Evolutionary conservation across 495 filamentous ascomycete genomes (phyloP), one percentile per base, ranked within the genome.

Genomic region (Podospora sp.): DNA sequence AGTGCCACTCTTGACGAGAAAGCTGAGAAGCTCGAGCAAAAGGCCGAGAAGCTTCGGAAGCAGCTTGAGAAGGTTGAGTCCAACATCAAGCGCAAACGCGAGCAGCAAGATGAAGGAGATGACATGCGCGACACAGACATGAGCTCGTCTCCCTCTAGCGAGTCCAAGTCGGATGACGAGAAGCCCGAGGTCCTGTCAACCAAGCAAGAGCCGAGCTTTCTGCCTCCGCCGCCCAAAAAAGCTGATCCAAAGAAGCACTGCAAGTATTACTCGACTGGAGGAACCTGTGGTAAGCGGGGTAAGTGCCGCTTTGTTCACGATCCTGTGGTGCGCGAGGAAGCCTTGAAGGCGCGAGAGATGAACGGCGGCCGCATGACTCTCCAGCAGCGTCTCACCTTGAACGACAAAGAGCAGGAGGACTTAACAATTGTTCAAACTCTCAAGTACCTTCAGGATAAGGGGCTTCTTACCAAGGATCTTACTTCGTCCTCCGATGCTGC

Each of bases 261-360:
- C 81, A 87, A 87, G 70, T 87, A 87, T 68, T 87, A 81, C 60
- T 86, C 84, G 6, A 86, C 84, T 29, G 85, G 85, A 55, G 85
- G 85, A n/a, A 86, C 77, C 22, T 87, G 85, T 67, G 85, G 85
- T 24, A 87, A 87, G 82, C 84, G 85, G 82, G 84, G 83, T 82
- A 87, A 87, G 83, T 87, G 85, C 80, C 85, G 85, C 74, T 87
- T 87, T 73, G 83, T 86, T 57, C 85, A 87, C 69, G 85, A 87
- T 68, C 76, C 80, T 5, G 77, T 78, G 20, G 81, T 85, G 62
- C 79, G 85, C 22, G 83, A 83, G 65, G 82, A 82, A 58, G 84
- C 85, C 24, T 73, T 86, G 29, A 80, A 75, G 60, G 84, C 85
- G 69, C 77, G 83, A 26, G 84, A 82, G 60, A 71, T 75, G 64